Conservation (phyloP, 495 filamentous ascomycete species). For the Penicillium egyptiacum region DNA sequence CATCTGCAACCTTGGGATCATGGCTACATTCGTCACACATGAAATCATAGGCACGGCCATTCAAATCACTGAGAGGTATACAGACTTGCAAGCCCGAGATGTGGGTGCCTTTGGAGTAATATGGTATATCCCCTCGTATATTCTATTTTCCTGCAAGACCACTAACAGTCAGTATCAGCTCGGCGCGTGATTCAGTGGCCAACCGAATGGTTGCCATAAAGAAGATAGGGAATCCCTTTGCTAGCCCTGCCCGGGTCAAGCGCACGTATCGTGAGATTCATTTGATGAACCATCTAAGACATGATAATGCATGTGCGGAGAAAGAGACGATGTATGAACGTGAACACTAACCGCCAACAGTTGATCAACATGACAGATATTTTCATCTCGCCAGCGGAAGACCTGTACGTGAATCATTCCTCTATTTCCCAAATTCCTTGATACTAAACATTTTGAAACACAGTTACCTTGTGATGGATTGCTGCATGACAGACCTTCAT, state of each 20-base stretch:
- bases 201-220: slow-evolving; percentile 84
- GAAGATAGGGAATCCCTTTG: slow-evolving; percentile 97
- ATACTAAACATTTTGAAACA: background rate
- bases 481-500: slow-evolving; percentile 87
- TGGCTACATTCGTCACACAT: slow-evolving; percentile 6
- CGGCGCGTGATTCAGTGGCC: slow-evolving; percentile 10
- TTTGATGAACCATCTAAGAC: slow-evolving; percentile 80
- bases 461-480: slow-evolving; percentile 90
- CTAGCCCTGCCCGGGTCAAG: slow-evolving; percentile 84
- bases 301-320: slow-evolving; percentile 70
- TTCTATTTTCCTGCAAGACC: background rate
- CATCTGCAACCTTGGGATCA: background rate
- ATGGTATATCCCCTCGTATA: background rate
- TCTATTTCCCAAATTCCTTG: background rate
- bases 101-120: slow-evolving; percentile 5
- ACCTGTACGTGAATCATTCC: slow-evolving; percentile 65
- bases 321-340: background rate
- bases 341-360: slow-evolving; percentile 41
- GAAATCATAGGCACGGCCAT: slow-evolving; percentile 5
- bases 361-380: slow-evolving; percentile 92
- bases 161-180: slow-evolving; percentile 4
- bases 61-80: slow-evolving; percentile 3
- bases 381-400: slow-evolving; percentile 92
- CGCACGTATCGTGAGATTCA: slow-evolving; percentile 89
- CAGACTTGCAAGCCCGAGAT: background rate